These are phyloP conservation scores for Cercospora sp. DNA, from an alignment of 2,329 filamentous ascomycete species.

Conservation along the genomic window DNA sequence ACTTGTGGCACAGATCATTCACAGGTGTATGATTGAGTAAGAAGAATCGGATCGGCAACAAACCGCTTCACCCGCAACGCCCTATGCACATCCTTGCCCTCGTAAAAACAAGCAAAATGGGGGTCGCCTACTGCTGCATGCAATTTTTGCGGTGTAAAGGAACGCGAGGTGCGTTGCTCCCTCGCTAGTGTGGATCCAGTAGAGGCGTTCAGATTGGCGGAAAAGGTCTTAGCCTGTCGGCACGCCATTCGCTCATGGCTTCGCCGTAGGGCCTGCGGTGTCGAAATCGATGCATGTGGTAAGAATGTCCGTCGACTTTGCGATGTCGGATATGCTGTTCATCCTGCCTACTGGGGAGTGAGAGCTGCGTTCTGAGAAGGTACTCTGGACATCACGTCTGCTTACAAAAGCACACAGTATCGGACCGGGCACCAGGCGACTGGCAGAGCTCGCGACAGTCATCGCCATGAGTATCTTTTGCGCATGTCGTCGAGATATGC, in stretches of 20 bases:
- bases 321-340: slow-evolving; percentile 1
- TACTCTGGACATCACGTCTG: not conserved
- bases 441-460: not conserved
- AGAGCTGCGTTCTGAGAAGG: not conserved
- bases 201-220: not conserved
- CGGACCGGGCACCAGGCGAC: not conserved
- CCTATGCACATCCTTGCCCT: not conserved
- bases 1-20: not conserved
- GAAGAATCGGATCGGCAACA: not conserved
- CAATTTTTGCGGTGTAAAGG: not conserved
- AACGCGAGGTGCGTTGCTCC: not conserved
- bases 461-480: too few species aligned
- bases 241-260: not conserved
- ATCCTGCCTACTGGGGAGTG: not conserved
- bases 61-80: not conserved
- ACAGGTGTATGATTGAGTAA: not conserved
- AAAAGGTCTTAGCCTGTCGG: not conserved
- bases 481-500: not conserved
- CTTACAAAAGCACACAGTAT: not conserved
- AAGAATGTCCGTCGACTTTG: not conserved
- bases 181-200: not conserved
- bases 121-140: not conserved
- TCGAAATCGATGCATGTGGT: not conserved
- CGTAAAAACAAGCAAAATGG: not conserved
- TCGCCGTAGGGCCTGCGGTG: not conserved